phyloP scores from a whole-genome alignment of 352 stramenopile species.

The Phytopythium montanum region DNA sequence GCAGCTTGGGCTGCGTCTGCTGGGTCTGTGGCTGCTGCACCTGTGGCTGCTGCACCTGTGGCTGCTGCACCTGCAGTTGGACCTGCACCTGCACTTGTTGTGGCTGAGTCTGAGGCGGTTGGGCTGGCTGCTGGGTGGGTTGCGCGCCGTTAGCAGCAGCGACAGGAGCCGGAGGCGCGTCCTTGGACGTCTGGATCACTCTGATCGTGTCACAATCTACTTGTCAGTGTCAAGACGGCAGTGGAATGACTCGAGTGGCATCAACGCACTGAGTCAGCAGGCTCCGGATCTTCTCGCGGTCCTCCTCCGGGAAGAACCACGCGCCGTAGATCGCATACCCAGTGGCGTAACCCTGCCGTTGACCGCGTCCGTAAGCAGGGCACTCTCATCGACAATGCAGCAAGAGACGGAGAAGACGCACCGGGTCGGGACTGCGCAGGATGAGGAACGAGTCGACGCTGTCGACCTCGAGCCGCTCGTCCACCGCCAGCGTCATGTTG shows the following conservation, averaged over 20 bases:
- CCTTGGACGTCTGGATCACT: conserved; percentile 62
- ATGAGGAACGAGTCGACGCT: conserved; percentile 86
- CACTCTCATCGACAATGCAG: background rate
- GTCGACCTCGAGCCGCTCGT: conserved; percentile 72
- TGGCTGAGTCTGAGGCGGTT: conserved; percentile 8
- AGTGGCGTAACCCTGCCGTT: conserved; percentile 33
- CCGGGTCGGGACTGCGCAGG: conserved; percentile 59
- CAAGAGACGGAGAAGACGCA: conserved; percentile 13
- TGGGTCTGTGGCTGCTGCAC: conserved; percentile 28
- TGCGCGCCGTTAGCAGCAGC: conserved; percentile 16
- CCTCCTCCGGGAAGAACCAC: conserved; percentile 87
- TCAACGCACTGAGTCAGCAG: conserved; percentile 58
- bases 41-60: conserved; percentile 26
- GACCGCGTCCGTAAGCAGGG: background rate
- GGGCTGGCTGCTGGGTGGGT: conserved; percentile 9
- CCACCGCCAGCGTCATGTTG: conserved; percentile 78
- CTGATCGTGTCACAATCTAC: conserved; percentile 17
- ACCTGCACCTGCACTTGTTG: no score
- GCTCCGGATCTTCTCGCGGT: conserved; percentile 75
- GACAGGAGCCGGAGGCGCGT: conserved; percentile 17
- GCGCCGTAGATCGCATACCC: conserved; percentile 83
- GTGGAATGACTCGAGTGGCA: background rate
- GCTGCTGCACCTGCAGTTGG: conserved; percentile 25
- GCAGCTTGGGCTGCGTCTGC: conserved; percentile 18
- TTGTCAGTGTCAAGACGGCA: background rate